phyloP scores from a whole-genome alignment of 129 eudicot species.

The Chrysanthemum makinoi region DNA sequence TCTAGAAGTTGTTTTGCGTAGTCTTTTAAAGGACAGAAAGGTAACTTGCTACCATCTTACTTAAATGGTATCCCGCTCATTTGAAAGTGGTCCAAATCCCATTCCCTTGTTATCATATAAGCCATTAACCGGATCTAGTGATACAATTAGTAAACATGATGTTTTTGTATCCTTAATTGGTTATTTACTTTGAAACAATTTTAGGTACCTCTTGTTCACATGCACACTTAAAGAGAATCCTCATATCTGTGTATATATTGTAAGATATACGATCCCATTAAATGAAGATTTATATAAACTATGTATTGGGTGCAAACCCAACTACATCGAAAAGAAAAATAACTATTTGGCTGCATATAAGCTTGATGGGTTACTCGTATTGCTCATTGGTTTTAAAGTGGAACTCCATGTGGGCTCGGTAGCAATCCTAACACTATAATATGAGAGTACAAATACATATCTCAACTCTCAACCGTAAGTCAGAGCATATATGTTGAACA shows the following conservation, averaged over 20 bases:
- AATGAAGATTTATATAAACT: not conserved
- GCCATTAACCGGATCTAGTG: not conserved
- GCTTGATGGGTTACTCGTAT: no score
- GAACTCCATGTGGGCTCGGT: no score
- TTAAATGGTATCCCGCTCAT: not conserved
- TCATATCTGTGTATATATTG: not conserved
- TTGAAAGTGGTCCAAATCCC: not conserved
- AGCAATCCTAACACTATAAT: no score
- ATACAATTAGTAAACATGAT: not conserved
- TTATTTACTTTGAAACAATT: slow-evolving; percentile 4
- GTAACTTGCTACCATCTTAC: slow-evolving; percentile 35
- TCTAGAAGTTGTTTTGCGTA: slow-evolving; percentile 63
- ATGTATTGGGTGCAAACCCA: no score
- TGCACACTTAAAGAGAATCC: not conserved
- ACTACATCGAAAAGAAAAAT: no score
- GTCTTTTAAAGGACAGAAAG: slow-evolving; percentile 64
- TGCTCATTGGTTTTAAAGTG: no score
- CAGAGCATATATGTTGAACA: not conserved
- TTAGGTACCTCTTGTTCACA: not conserved
- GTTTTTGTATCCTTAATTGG: slow-evolving; percentile 7
- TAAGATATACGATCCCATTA: slow-evolving; percentile 11
- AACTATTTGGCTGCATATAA: no score
- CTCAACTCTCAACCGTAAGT: not conserved
- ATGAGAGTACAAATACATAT: not conserved
- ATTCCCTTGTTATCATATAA: not conserved